Evolutionary conservation across 352 stramenopile genomes (phyloP).

Genomic region (Ochromonadaceae sp.): DNA sequence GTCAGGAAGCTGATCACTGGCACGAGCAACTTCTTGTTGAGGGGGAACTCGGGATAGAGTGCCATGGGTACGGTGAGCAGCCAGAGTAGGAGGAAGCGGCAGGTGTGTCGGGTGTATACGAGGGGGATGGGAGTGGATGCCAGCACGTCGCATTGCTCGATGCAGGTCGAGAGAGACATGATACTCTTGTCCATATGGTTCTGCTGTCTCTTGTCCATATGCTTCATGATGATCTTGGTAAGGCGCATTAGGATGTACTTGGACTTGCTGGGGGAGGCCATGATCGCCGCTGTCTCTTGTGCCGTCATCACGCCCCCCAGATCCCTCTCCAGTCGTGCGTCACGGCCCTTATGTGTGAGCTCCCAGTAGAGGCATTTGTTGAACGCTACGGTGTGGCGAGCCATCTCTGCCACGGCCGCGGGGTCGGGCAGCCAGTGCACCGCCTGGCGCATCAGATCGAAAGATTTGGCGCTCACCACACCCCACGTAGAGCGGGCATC

Average conservation of each 20-base stretch:
- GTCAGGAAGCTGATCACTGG: background rate
- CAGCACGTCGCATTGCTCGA: conserved; percentile 24
- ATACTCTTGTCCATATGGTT: conserved; percentile 5
- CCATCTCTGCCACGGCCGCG: background rate
- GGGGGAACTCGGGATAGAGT: background rate
- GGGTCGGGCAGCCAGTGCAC: background rate
- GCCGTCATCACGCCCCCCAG: background rate
- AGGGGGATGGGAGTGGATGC: conserved; percentile 43
- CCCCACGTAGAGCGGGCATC: conserved; percentile 49
- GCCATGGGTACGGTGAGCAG: conserved; percentile 3
- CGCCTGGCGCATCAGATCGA: conserved; percentile 32
- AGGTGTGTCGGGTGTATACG: conserved; percentile 38
- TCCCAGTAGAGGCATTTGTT: background rate
- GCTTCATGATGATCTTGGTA: background rate
- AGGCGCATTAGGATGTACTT: background rate
- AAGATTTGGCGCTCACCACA: conserved; percentile 31
- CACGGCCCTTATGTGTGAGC: background rate
- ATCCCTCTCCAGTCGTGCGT: background rate
- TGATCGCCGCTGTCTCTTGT: background rate
- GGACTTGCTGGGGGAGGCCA: background rate
- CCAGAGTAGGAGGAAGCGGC: conserved; percentile 16
- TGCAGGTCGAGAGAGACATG: background rate
- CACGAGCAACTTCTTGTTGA: background rate
- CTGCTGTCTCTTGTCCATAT: no score
- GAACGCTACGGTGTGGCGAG: conserved; percentile 31